phyloP scores from a whole-genome alignment of 768 basidiomycete genomes.

The Flagelloscypha sp. region DNA sequence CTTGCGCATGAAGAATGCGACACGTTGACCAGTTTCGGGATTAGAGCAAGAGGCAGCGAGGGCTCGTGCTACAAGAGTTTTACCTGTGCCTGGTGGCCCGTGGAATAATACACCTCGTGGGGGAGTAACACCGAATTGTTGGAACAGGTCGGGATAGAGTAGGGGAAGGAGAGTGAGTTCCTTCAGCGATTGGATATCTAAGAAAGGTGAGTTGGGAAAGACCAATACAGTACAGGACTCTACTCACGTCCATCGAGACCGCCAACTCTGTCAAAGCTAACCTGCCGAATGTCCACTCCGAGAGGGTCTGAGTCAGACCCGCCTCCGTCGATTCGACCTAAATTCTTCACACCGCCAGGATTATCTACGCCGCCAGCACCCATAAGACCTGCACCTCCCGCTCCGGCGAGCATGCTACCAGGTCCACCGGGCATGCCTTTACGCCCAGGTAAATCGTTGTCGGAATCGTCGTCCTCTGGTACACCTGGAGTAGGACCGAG shows the following conservation, averaged over 20 bases:
- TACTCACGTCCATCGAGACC: constrained; percentile 86
- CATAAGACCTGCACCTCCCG: too few relatives aligned
- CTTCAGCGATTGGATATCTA: constrained; percentile 93
- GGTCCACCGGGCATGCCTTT: too few relatives aligned
- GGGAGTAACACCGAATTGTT: constrained; percentile 87
- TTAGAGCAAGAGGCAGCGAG: constrained; percentile 84
- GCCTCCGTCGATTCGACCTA: constrained; percentile 81
- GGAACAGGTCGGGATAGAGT: constrained; percentile 94
- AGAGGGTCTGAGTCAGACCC: constrained; percentile 92
- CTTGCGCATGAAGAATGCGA: constrained; percentile 99
- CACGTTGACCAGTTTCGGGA: constrained; percentile 35
- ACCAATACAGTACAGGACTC: constrained; percentile 1
- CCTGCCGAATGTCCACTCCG: constrained; percentile 84
- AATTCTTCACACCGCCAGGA: constrained; percentile 56
- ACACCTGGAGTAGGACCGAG: too few relatives aligned
- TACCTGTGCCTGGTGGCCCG: constrained; percentile 98
- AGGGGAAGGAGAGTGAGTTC: constrained; percentile 97
- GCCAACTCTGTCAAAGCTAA: constrained; percentile 95
- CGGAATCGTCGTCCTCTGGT: constrained; percentile 61
- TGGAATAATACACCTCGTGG: constrained; percentile 96
- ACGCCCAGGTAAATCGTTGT: too few relatives aligned
- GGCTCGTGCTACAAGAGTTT: constrained; percentile 89
- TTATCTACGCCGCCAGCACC: constrained; percentile 46
- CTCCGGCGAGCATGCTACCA: too few relatives aligned
- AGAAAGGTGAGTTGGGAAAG: constrained; percentile 3